Evolutionary conservation across 78 protist genomes (phyloP).

Genomic region (Speleostelium caveatum): DNA sequence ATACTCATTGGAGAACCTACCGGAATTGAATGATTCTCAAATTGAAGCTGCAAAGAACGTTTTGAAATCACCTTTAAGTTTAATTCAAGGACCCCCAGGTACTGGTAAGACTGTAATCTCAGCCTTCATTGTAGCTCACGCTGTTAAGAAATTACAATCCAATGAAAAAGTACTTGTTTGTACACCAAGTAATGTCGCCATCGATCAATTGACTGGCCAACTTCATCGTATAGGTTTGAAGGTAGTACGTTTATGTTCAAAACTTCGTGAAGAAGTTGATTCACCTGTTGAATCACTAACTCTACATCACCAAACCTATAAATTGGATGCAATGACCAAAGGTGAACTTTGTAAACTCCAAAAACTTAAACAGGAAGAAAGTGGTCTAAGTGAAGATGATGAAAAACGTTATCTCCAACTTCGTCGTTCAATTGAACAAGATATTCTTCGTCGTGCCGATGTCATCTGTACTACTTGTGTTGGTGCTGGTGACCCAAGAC

Average conservation of each 20-base stretch:
- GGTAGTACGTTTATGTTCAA: conserved; percentile 98
- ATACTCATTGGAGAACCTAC: conserved; percentile 90
- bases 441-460: conserved; percentile 94
- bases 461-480: conserved; percentile 99
- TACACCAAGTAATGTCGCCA: conserved; percentile 99
- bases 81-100: conserved; percentile 99
- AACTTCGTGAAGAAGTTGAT: conserved; percentile 95
- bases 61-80: conserved; percentile 90
- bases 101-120: conserved; percentile 98
- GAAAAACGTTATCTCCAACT: conserved; percentile 79
- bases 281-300: conserved; percentile 95
- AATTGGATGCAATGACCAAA: conserved; percentile 69
- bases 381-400: conserved; percentile 81
- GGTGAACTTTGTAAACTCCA: conserved; percentile 92
- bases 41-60: conserved; percentile 90
- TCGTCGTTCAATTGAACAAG: conserved; percentile 86
- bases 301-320: conserved; percentile 95
- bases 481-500: conserved; percentile 99
- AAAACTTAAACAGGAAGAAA: conserved; percentile 87
- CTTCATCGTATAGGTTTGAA: conserved; percentile 97
- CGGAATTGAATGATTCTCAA: conserved; percentile 96
- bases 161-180: conserved; percentile 95
- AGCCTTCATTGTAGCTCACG: conserved; percentile 98
- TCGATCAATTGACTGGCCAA: conserved; percentile 98
- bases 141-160: conserved; percentile 70